Evolutionary conservation across 2,329 filamentous ascomycete species (phyloP), one percentile per base, ranked within the genome.

Genomic region (Endoconidiophora laricicola): DNA sequence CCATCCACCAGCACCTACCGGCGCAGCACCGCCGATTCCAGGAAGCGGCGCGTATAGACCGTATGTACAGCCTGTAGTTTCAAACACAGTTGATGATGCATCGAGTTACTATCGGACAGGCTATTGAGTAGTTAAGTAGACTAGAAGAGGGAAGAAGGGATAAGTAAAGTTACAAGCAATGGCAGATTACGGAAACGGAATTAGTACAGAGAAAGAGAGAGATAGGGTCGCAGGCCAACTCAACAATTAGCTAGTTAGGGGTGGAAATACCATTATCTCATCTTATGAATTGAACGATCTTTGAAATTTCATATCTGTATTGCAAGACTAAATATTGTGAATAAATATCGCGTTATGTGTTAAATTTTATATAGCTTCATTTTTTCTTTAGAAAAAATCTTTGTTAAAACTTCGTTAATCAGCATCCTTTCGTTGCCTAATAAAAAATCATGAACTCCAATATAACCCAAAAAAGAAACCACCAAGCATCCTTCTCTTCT

Each of bases 91-190:
- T 3, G 68, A 48, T 20, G 45, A 67, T 10, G 70, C 72, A 22
- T 68, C 66, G 46, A 75, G 77, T 58, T 79, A 74, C 57, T 79
- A 79, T 58, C 65, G 73, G 45, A 48, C 26, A 24, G 43, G 48
- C 46, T 50, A 53, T 36, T 50, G 23, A 44, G 14, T 33, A 33
- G 12, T 10, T 33, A 33, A 33, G 26, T 23, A 14, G 4, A 4
- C 14, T 18, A 18, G n/a, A 36, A 20, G 12, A 12, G 10, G 29
- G 33, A 24, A 44, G 36, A 16, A 36, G 44, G 10, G 22, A 44
- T 3, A 24, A 33, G 14, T n/a, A 18, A 46, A 5, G 7, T 23
- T 2, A 18, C 16, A 18, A 20, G 6, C 20, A 18, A 24, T 2
- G 12, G 7, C 29, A 46, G n/a, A 16, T 48, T 18, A 18, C 16